These are phyloP conservation scores for Chrysosphaeria jannelii DNA, from an alignment of 2,329 filamentous ascomycete species.

Conservation along the genomic window DNA sequence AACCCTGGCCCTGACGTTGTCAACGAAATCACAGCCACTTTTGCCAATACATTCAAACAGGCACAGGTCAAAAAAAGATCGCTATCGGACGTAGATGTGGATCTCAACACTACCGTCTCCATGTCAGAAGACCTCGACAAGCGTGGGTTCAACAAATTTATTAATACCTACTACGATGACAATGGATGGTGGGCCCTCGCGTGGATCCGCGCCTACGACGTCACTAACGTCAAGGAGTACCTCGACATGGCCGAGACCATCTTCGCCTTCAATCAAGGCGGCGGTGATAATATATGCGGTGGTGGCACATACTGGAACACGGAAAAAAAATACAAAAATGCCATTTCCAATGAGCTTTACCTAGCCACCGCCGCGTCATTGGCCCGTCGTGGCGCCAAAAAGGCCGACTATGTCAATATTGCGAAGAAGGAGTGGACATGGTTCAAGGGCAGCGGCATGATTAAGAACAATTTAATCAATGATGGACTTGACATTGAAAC, in stretches of 20 bases:
- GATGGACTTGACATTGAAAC: constrained; percentile 17
- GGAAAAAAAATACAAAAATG: constrained; percentile 17
- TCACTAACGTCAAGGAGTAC: constrained; percentile 15
- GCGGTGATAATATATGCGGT: constrained; percentile 12
- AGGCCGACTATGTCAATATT: constrained; percentile 13
- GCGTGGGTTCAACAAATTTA: constrained; percentile 14
- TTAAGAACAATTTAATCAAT: constrained; percentile 19
- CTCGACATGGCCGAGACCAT: constrained; percentile 19
- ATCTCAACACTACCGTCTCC: too few species aligned
- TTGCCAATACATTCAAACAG: constrained; percentile 17
- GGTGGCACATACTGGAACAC: constrained; percentile 29
- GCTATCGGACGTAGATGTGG: too few species aligned
- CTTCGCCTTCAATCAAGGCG: constrained; percentile 22
- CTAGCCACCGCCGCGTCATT: constrained; percentile 20
- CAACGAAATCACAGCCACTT: constrained; percentile 11
- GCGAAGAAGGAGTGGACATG: constrained; percentile 19
- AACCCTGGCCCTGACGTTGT: background rate
- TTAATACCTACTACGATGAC: constrained; percentile 28
- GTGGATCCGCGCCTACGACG: constrained; percentile 22
- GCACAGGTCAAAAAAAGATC: constrained; percentile 12
- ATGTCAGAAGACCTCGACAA: too few species aligned
- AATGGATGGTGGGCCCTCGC: constrained; percentile 32
- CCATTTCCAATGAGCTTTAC: constrained; percentile 25
- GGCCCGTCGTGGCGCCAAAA: constrained; percentile 12
- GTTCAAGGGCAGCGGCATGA: constrained; percentile 19